Conservation (phyloP, 176 grass and related monocot species). For the Triticum turgidum region DNA sequence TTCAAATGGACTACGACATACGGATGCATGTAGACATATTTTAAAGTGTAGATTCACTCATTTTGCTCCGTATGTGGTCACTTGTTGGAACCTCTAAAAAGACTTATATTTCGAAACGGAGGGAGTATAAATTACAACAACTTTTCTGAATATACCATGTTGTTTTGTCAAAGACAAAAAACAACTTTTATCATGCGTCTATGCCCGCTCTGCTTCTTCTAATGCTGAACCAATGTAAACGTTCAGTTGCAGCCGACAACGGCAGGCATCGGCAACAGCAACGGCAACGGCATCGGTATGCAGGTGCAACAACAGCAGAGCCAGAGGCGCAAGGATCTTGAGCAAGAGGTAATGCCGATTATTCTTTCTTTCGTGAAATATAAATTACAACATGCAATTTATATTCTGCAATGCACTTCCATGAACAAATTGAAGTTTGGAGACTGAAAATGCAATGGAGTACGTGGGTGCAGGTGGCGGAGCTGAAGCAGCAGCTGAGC, state of each 20-base stretch:
- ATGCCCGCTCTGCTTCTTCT: background rate
- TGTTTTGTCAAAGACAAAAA: too few species aligned
- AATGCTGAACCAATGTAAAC: background rate
- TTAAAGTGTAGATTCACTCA: too few species aligned
- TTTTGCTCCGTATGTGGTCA: too few species aligned
- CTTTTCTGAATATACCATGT: too few species aligned
- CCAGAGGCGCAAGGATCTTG: conserved; percentile 39
- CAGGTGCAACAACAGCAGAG: background rate
- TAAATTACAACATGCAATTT: background rate
- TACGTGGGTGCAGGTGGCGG: conserved; percentile 31
- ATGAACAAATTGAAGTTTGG: background rate
- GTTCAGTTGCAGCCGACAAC: conserved; percentile 10
- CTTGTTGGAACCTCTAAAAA: too few species aligned
- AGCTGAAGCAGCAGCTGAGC: conserved; percentile 43
- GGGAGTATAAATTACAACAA: too few species aligned
- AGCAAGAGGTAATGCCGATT: conserved; percentile 36
- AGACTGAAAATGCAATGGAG: background rate
- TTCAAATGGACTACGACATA: too few species aligned
- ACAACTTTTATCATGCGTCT: too few species aligned
- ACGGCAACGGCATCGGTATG: too few species aligned
- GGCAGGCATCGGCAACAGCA: background rate
- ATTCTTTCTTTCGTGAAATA: too few species aligned
- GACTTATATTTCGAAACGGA: too few species aligned
- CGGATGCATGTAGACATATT: too few species aligned
- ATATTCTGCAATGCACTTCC: background rate